phyloP scores from a whole-genome alignment of 1,284 basidiomycete genomes.

The Irpex sp. region DNA sequence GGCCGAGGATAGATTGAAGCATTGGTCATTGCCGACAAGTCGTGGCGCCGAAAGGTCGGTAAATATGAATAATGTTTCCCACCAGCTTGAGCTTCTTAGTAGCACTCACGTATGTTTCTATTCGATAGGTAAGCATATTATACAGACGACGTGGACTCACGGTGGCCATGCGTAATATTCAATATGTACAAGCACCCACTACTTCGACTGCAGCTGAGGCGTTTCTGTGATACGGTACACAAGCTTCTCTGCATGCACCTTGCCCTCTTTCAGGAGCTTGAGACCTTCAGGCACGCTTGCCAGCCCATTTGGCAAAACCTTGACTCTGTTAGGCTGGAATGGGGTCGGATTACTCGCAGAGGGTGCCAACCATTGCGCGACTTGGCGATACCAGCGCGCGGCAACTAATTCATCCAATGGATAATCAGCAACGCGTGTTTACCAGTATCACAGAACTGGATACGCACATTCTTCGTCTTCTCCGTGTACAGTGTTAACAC shows the following conservation, averaged over 20 bases:
- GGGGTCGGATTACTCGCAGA: neutral
- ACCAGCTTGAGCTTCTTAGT: no score
- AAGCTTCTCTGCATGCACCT: conserved; percentile 1
- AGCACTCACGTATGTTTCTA: no score
- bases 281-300: neutral
- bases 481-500: neutral
- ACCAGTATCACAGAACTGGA: neutral
- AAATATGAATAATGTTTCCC: no score
- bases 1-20: no score
- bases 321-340: neutral
- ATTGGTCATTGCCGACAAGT: no score
- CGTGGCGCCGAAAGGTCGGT: no score
- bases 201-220: neutral
- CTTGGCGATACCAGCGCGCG: neutral
- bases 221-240: neutral
- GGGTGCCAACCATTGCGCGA: neutral
- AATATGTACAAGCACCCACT: neutral
- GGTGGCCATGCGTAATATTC: neutral
- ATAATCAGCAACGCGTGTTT: neutral
- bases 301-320: neutral
- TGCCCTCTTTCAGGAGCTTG: neutral
- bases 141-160: neutral
- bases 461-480: neutral
- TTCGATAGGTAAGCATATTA: no score
- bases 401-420: neutral